Base-by-base conservation (phyloP, 495 filamentous ascomycete genomes). In the Schizothecium vesticola region DNA sequence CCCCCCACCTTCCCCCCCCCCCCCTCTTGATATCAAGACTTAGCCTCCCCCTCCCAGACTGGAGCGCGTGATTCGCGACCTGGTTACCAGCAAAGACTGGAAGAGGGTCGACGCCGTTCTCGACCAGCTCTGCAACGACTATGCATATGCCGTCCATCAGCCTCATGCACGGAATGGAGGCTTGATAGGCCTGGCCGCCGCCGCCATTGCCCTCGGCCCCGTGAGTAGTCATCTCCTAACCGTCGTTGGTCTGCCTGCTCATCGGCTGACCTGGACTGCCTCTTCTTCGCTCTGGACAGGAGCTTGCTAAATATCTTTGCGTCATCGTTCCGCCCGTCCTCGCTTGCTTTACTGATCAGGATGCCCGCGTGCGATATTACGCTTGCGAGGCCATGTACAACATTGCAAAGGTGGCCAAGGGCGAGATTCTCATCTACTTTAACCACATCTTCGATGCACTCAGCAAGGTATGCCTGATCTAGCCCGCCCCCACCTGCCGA, bases 361-460 rank as follows among this genome's bases (percentile, higher is more conserved):
- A 99, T 89, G 96, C 96, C 23, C 86, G 96, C 63, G 96, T 99
- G 21, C 88, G 96, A 64, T 99, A 99, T 77, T 99, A 99, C 79
- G 96, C 96, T 59, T 99, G 96, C 80, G 96, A 99, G 85, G 95
- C 93, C 80, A 99, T 99, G 96, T 99, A 99, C 78, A 99, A 99
- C 74, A 98, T 99, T 74, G 93, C 96, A 70, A 99, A 99, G 81
- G 95, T 98, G 10, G 95, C 96, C 24, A 99, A 99, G 77, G 96
- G 96, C 58, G 96, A 99, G 77, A 95, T 97, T 31, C 77, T 98
- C 69, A 85, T 93, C 23, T 98, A 96, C 80, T 99, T 97, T 81
- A 98, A 99, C 76, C 89, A 97, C 63, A 94, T 98, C 57, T 99
- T 99, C 75, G 96, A 98, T 80, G 93, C 95, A 12, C 78, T 99